Base-by-base conservation (phyloP, 1,284 basidiomycete genomes). In the Tausonia pullulans region DNA sequence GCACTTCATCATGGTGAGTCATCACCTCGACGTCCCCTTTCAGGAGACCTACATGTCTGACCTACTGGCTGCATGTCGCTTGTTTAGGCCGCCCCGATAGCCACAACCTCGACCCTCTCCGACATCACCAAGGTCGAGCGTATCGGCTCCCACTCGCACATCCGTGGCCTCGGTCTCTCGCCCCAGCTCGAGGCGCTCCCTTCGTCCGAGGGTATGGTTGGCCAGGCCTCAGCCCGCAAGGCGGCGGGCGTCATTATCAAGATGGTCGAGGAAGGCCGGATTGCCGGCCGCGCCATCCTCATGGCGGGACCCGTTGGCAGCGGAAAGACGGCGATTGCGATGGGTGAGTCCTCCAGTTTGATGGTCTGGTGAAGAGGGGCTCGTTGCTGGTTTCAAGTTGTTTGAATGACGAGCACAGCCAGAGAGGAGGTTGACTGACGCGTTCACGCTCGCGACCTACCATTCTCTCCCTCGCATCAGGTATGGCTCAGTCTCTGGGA, bases 141-240 rank as follows among this genome's bases (percentile, higher is more conserved):
- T 68, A 96, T 96, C 75, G 91, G 90, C 87, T 88, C 90, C n/a
- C 93, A 96, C 76, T 96, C 93, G n/a, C 93, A 97, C 78, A 93
- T 97, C 71, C 89, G 85, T 63, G 93, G 94, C 2, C 82, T 98
- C 41, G 95, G 95, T 3, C 84, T 98, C 62, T 94, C 97, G 73
- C 90, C 80, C 56, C 79, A 85, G 68, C 83, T 98, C 67, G 92
- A 98, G 77, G 43, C 61, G 6, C 40, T 66, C 4, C 92, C 95
- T 9, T 85, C 75, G 10, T 75, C 90, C 0, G 91, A 98, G 75
- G 95, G 95, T 5, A 95, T 98, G 87, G 92, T 98, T 44, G 95
- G 95, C 0, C 95, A 98, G 75, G 88, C 81, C 14, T 90, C 92
- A 73, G 95, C 95, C 16, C 83, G 95, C 49, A 96, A 95, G 76